These are phyloP conservation scores for Cytospora schulzeri DNA, from an alignment of 2,329 filamentous ascomycete species.

Conservation along the genomic window DNA sequence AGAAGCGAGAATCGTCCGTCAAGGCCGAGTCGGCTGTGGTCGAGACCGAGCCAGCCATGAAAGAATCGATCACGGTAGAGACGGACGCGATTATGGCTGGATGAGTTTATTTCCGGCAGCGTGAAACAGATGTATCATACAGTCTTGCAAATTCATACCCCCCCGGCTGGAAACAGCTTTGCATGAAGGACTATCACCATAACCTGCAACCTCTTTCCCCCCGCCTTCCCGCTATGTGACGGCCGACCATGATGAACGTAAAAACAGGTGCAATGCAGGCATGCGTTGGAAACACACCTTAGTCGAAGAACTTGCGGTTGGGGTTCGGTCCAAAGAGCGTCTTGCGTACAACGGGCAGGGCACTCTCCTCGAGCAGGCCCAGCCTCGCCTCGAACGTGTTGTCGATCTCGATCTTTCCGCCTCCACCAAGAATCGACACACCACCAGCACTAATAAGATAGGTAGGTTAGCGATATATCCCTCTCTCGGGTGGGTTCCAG, in stretches of 20 bases:
- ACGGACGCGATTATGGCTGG: conserved; percentile 15
- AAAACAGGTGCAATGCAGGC: conserved; percentile 16
- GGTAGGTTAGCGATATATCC: conserved; percentile 11
- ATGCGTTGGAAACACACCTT: conserved; percentile 37
- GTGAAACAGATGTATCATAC: conserved; percentile 9
- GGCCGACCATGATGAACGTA: conserved; percentile 20
- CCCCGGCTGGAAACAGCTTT: conserved; percentile 4
- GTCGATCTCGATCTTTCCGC: conserved; percentile 96
- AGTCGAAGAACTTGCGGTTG: conserved; percentile 96
- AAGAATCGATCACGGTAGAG: neutral
- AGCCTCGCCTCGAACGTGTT: conserved; percentile 96
- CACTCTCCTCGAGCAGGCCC: conserved; percentile 79
- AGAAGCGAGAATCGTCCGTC: conserved; percentile 26
- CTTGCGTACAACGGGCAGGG: conserved; percentile 80
- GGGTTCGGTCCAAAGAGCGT: conserved; percentile 91
- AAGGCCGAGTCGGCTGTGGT: neutral
- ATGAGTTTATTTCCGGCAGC: neutral
- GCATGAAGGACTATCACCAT: conserved; percentile 1
- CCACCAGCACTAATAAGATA: conserved; percentile 71
- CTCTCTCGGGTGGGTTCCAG: neutral
- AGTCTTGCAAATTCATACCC: conserved; percentile 6
- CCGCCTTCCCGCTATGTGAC: conserved; percentile 17
- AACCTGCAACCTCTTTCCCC: neutral
- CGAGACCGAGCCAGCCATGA: conserved; percentile 2
- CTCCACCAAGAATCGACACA: conserved; percentile 75